These are phyloP conservation scores for Leccinum imitatum DNA, from an alignment of 768 basidiomycete species.

Conservation along the genomic window DNA sequence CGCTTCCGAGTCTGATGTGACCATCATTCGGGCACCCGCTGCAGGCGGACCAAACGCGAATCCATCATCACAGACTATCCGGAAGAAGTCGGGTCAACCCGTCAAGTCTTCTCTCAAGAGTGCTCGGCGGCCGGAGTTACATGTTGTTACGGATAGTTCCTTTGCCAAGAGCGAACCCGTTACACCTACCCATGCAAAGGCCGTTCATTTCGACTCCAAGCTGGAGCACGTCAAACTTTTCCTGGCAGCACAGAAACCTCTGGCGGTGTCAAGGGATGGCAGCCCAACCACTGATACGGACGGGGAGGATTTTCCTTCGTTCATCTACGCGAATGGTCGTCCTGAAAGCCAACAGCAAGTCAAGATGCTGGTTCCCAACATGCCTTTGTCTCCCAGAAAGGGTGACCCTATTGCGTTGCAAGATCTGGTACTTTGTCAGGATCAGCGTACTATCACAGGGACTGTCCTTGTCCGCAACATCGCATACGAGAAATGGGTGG, in stretches of 20 bases:
- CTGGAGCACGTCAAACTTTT: constrained; percentile 95
- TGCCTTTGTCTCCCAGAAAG: constrained; percentile 47
- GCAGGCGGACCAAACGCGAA: not conserved
- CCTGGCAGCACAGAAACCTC: constrained; percentile 90
- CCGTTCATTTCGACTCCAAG: constrained; percentile 89
- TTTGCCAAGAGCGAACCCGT: constrained; percentile 73
- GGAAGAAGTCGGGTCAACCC: constrained; percentile 94
- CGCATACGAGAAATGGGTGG: constrained; percentile 84
- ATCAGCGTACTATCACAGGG: constrained; percentile 62
- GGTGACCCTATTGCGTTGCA: constrained; percentile 54
- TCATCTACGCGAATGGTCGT: constrained; percentile 53
- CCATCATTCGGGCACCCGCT: not conserved
- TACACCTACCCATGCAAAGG: constrained; percentile 77
- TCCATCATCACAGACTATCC: constrained; percentile 43
- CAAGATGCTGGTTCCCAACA: constrained; percentile 66
- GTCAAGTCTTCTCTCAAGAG: constrained; percentile 90
- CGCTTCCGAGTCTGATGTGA: constrained; percentile 21
- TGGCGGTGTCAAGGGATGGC: constrained; percentile 89
- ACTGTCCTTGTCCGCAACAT: constrained; percentile 79
- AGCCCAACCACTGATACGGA: constrained; percentile 84
- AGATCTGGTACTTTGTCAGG: constrained; percentile 49
- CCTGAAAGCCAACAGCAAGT: constrained; percentile 37
- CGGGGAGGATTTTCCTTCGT: constrained; percentile 75
- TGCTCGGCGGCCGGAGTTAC: constrained; percentile 52
- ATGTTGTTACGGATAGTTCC: constrained; percentile 48